Percentiles rank a stretch among this genome's conserved stretches.
Evolutionary conservation across 2,329 filamentous ascomycete species (phyloP).

Genomic region (Aurifilum marmelostoma): DNA sequence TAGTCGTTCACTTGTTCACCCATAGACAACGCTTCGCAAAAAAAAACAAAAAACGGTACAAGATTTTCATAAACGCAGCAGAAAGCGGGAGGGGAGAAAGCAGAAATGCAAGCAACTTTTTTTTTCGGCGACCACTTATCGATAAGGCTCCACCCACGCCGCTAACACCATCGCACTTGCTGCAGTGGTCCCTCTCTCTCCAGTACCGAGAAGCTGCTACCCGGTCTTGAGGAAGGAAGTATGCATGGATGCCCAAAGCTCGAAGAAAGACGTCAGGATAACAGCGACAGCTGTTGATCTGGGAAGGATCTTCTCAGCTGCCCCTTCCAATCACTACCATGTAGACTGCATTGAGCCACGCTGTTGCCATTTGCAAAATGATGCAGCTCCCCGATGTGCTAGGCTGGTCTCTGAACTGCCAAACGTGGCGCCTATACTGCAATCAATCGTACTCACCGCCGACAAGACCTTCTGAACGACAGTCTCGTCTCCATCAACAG

Average conservation of each 20-base stretch:
- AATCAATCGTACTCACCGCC: neutral
- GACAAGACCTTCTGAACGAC: neutral
- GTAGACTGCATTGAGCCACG: neutral
- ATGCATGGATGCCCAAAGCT: neutral
- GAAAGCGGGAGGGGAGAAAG: neutral
- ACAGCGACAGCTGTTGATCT: neutral
- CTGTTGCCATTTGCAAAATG: neutral
- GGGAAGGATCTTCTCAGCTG: neutral
- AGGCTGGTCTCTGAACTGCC: neutral
- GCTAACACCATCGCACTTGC: neutral
- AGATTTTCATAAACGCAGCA: neutral
- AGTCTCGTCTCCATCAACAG: neutral
- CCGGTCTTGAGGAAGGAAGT: neutral
- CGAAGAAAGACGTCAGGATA: neutral
- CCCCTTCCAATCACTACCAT: neutral
- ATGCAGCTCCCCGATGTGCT: neutral
- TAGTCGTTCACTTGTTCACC: neutral
- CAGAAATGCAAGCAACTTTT: constrained; percentile 9
- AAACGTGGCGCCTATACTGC: neutral
- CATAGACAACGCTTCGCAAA: too few species aligned
- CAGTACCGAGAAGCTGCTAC: too few species aligned
- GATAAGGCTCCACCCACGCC: constrained; percentile 5
- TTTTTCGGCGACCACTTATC: neutral
- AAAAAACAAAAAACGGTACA: neutral
- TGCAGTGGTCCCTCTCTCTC: neutral